Conservation (phyloP, 2,329 filamentous ascomycete species). For the Lecanoromycetidae sp. region DNA sequence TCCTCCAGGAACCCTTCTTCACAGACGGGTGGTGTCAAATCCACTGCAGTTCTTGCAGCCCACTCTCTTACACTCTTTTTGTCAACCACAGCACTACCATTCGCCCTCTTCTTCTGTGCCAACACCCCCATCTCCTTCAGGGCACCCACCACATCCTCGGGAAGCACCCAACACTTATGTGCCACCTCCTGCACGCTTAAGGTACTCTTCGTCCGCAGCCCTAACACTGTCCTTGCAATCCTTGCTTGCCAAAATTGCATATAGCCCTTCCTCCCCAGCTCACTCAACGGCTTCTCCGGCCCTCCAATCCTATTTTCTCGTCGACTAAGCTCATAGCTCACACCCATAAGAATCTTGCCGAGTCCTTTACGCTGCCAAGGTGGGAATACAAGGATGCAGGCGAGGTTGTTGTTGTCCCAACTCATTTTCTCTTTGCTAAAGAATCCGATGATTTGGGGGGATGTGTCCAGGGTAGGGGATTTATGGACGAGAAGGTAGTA, state of each 20-base stretch:
- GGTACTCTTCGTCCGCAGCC: constrained; percentile 20
- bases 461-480: constrained; percentile 23
- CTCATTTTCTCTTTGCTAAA: constrained; percentile 98
- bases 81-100: constrained; percentile 36
- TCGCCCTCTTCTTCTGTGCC: constrained; percentile 34
- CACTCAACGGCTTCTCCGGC: constrained; percentile 85
- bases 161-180: constrained; percentile 66
- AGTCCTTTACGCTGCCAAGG: constrained; percentile 89
- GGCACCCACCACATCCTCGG: constrained; percentile 69
- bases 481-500: constrained; percentile 85
- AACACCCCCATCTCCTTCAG: constrained; percentile 69
- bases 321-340: constrained; percentile 82
- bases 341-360: constrained; percentile 78
- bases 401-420: constrained; percentile 96
- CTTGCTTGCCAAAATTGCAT: constrained; percentile 75
- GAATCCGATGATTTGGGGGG: constrained; percentile 67
- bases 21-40: constrained; percentile 55
- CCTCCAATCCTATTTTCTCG: constrained; percentile 76
- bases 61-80: constrained; percentile 53
- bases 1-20: constrained; percentile 61
- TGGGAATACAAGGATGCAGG: constrained; percentile 90
- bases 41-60: constrained; percentile 50
- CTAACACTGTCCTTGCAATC: constrained; percentile 52
- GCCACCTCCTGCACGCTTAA: constrained; percentile 55
- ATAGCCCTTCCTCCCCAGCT: constrained; percentile 73